Conservation (phyloP, 2,329 filamentous ascomycete genomes). For the Trichophaea hybrida region DNA sequence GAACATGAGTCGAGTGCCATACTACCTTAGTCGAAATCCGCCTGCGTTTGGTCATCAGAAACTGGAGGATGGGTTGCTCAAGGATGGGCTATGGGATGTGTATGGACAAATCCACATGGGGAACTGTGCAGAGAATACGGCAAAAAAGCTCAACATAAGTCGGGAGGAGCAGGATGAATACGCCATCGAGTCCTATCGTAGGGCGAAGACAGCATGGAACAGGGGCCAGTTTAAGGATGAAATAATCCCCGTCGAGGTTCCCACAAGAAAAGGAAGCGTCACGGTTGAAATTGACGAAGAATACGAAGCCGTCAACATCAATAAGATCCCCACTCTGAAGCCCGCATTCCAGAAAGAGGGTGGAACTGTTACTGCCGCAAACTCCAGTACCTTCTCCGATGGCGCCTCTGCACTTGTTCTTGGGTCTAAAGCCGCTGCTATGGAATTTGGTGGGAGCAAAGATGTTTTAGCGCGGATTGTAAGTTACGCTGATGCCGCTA, state of each 20-base stretch:
- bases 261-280: slow-evolving; percentile 67
- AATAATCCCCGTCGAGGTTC: slow-evolving; percentile 74
- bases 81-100: slow-evolving; percentile 89
- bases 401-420: slow-evolving; percentile 82
- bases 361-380: slow-evolving; percentile 86
- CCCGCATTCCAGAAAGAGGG: slow-evolving; percentile 80
- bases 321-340: slow-evolving; percentile 75
- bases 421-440: slow-evolving; percentile 61
- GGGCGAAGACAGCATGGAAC: slow-evolving; percentile 81
- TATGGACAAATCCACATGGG: slow-evolving; percentile 98
- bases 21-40: slow-evolving; percentile 73
- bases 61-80: slow-evolving; percentile 81
- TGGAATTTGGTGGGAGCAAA: slow-evolving; percentile 57
- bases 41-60: slow-evolving; percentile 77
- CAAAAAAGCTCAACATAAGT: slow-evolving; percentile 68
- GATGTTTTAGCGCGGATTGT: slow-evolving; percentile 53
- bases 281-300: slow-evolving; percentile 67
- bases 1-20: slow-evolving; percentile 89
- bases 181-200: slow-evolving; percentile 75
- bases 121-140: slow-evolving; percentile 87
- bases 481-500: slow-evolving; percentile 70
- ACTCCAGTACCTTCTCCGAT: slow-evolving; percentile 87
- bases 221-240: slow-evolving; percentile 72
- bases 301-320: slow-evolving; percentile 70
- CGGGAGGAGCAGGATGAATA: slow-evolving; percentile 83